These are phyloP conservation scores for Venturia nashicola DNA, from an alignment of 2,329 filamentous ascomycete genomes.

Conservation along the genomic window DNA sequence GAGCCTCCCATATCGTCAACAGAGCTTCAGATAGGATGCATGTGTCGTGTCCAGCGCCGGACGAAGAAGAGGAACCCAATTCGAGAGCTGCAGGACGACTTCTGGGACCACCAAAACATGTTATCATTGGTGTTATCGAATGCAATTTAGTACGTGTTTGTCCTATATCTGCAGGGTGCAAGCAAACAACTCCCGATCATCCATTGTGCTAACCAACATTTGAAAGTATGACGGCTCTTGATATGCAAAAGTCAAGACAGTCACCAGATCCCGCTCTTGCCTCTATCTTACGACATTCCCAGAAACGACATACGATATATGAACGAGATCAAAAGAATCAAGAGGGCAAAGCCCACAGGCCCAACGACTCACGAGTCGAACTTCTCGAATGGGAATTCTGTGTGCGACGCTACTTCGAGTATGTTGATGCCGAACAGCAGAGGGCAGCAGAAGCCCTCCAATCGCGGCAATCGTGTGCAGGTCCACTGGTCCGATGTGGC, in stretches of 20 bases:
- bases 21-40: background rate
- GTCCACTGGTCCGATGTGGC: background rate
- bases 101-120: conserved; percentile 8
- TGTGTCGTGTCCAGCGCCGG: background rate
- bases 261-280: conserved; percentile 1
- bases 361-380: background rate
- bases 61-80: conserved; percentile 7
- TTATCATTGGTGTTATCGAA: conserved; percentile 6
- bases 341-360: background rate
- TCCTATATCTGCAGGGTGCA: background rate
- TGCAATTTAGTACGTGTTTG: conserved; percentile 8
- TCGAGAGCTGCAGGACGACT: conserved; percentile 5
- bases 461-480: background rate
- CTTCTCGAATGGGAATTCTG: conserved; percentile 7
- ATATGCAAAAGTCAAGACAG: conserved; percentile 4
- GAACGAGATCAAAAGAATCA: background rate
- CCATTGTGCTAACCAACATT: background rate
- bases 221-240: conserved; percentile 7
- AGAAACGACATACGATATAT: conserved; percentile 3
- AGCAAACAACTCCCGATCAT: too few species aligned
- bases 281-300: conserved; percentile 4
- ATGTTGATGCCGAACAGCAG: background rate
- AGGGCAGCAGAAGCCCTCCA: background rate
- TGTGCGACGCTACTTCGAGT: conserved; percentile 9
- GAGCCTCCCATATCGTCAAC: background rate